phyloP scores from a whole-genome alignment of 306 rosid genomes.

The Comarum palustre region DNA sequence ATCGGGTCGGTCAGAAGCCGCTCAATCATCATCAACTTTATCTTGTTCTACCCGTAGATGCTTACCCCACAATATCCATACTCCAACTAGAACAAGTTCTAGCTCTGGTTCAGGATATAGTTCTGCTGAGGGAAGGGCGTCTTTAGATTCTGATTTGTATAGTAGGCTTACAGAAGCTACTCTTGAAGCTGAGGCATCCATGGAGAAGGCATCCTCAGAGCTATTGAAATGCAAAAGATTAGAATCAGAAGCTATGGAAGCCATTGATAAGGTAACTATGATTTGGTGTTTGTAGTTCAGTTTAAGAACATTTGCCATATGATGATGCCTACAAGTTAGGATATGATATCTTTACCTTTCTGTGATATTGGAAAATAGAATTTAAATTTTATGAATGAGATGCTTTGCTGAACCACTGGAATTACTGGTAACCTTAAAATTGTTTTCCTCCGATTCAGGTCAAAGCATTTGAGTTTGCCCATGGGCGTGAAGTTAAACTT shows the following conservation, averaged over 20 bases:
- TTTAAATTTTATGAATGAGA: neutral
- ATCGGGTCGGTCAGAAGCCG: slow-evolving; percentile 27
- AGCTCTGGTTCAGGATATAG: slow-evolving; percentile 43
- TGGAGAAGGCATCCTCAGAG: slow-evolving; percentile 38
- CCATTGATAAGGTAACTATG: slow-evolving; percentile 56
- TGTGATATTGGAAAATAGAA: neutral
- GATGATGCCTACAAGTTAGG: neutral
- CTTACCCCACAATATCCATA: slow-evolving; percentile 19
- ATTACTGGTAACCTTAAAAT: slow-evolving; percentile 11
- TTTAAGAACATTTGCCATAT: neutral
- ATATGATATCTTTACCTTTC: neutral
- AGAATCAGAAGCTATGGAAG: slow-evolving; percentile 57
- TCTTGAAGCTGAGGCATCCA: slow-evolving; percentile 48
- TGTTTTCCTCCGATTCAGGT: slow-evolving; percentile 37
- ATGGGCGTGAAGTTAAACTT: slow-evolving; percentile 46
- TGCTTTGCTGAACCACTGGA: slow-evolving; percentile 10
- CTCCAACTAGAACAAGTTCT: slow-evolving; percentile 24
- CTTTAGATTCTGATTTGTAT: slow-evolving; percentile 33
- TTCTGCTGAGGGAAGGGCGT: slow-evolving; percentile 35
- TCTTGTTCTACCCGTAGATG: slow-evolving; percentile 19
- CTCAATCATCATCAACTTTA: slow-evolving; percentile 33
- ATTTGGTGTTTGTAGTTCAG: slow-evolving; percentile 7
- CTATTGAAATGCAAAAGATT: slow-evolving; percentile 39
- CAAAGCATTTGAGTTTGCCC: slow-evolving; percentile 49
- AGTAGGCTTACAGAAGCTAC: slow-evolving; percentile 43